Percentiles rank a stretch among this genome's conserved stretches.
These are phyloP conservation scores for Neostapfia colusana DNA, from an alignment of 176 grass and related monocot species.

Conservation along the genomic window DNA sequence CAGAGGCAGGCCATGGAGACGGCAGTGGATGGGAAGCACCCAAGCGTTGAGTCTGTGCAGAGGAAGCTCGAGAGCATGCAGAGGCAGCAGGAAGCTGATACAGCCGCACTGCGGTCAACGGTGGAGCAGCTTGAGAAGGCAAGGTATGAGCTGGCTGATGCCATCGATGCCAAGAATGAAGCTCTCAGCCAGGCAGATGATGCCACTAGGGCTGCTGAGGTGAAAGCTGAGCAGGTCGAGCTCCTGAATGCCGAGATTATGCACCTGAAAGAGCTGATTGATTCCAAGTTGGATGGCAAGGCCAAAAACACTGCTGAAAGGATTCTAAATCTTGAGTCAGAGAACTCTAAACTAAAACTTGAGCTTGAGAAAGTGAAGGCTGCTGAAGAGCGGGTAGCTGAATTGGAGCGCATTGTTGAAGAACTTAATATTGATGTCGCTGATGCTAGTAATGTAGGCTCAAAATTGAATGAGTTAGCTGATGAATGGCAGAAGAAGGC, in stretches of 20 bases:
- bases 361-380: slow-evolving; percentile 57
- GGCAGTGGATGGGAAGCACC: slow-evolving; percentile 27
- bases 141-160: slow-evolving; percentile 59
- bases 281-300: slow-evolving; percentile 49
- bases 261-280: slow-evolving; percentile 55
- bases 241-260: slow-evolving; percentile 58
- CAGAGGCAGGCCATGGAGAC: slow-evolving; percentile 47
- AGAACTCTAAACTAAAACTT: slow-evolving; percentile 42
- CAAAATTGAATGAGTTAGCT: slow-evolving; percentile 41
- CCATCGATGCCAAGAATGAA: slow-evolving; percentile 68
- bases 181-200: slow-evolving; percentile 65
- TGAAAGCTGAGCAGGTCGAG: slow-evolving; percentile 54
- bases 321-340: slow-evolving; percentile 52
- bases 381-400: slow-evolving; percentile 43
- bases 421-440: slow-evolving; percentile 44
- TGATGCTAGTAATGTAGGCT: slow-evolving; percentile 45
- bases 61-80: slow-evolving; percentile 65
- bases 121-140: slow-evolving; percentile 75
- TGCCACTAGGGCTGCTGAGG: slow-evolving; percentile 52
- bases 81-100: slow-evolving; percentile 63
- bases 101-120: slow-evolving; percentile 23
- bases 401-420: slow-evolving; percentile 54
- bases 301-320: slow-evolving; percentile 33
- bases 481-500: slow-evolving; percentile 60
- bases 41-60: slow-evolving; percentile 33